Evolutionary conservation across 331 rosid genomes (phyloP), one percentile per base, ranked within the genome.

Genomic region (Ulmus americana): DNA sequence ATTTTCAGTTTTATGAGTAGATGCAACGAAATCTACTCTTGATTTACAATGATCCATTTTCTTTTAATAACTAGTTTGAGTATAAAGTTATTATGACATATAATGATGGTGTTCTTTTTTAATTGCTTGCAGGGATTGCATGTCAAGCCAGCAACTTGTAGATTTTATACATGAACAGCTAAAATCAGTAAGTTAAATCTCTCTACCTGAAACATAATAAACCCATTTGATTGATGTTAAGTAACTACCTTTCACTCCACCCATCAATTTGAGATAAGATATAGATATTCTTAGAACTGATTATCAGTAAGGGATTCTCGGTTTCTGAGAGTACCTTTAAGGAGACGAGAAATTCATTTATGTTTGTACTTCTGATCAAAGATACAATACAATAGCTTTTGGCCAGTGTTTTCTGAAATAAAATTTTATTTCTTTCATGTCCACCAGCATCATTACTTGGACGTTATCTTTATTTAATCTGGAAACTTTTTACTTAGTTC

Each of bases 131-230:
- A 91, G 97, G 97, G 97, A 88, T 72, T 88, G 97, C 88, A 73
- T 88, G 92, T 81, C 96, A 61, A 88, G 96, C 85, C 97, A 92
- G 75, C 94, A 92, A 62, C 70, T 88, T 76, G 96, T 92, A 11
- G 86, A 88, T 74, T 88, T 78, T 76, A 76, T 92, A 65, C 95
- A 68, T 45, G 94, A 85, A 64, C 95, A 83, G 59, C 78, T 92
- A 42, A 18, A 41, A 20, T 68, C 75, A 50, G 97, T 91, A 63
- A 79, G 95, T 76, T 28, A 46, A 11, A 12, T 58, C 43, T 14
- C 18, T 50, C 3, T 5, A 4, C 8, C 35, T 50, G 10, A 50
- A 55, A 10, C 16, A 11, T 38, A 39, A 12, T 28, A 38, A 53
- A 6, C 44, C 35, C 35, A 43, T 35, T 53, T 22, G 39, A 20